Evolutionary conservation across 2,329 filamentous ascomycete species (phyloP), one percentile per base, ranked within the genome.

Genomic region (Cladosporium sp.): DNA sequence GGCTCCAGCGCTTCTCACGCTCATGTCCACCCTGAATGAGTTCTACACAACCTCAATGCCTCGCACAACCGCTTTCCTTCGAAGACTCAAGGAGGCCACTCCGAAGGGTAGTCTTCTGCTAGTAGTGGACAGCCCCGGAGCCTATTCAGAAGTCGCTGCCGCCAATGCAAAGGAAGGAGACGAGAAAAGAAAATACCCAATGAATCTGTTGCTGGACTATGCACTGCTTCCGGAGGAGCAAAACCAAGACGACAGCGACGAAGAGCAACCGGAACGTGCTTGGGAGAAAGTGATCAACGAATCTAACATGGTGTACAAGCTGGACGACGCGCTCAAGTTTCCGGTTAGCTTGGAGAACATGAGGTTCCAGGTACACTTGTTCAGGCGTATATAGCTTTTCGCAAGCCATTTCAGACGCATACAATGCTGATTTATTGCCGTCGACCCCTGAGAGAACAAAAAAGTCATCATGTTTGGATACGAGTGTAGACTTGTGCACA

Each of bases 11-110:
- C 70, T 97, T 0, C 82, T 96, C 16, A 97, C 93, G 0, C 80
- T 98, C 14, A 87, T 98, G 79, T 99, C 98, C 82, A 97, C 94
- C 0, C 85, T 98, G 56, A 98, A 98, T 77, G 95, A 99, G 79
- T 87, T 99, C 0, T 98, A 97, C 81, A 90, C 91, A 0, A 83
- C 86, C 0, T 92, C 89, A 1, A 86, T 93, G 26, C 83, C 88
- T 2, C 87, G 88, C 70, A 92, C 94, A 0, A 96, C 94, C 0
- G 81, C 82, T 3, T 89, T 98, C 69, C 82, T 99, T 0, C 83
- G 92, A 4, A 81, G 81, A 0, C 79, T 97, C 21, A 91, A 90
- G 0, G 80, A 85, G 1, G 70, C 79, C 0, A 75, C 91, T 2
- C 79, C 82, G 0, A 66, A 81, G 0, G 89, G 87, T 0, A 86